Percentiles rank a stretch among this genome's conserved stretches.
Conservation (phyloP, 78 protist genomes). For the Dictyostelium citrinum region DNA sequence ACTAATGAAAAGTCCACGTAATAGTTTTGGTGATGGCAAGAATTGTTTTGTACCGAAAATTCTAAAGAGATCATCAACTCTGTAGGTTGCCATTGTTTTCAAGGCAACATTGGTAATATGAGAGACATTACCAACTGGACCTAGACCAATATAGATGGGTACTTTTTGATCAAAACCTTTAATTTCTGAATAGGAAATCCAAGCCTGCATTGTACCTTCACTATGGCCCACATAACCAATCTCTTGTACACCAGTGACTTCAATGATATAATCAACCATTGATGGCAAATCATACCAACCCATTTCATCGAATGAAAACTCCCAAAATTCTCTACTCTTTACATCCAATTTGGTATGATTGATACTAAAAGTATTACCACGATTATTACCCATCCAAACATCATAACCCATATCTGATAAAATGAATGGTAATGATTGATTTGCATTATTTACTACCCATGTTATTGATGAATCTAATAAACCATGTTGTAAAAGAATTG, state of each 20-base stretch:
- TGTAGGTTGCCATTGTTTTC: background rate
- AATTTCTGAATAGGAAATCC: background rate
- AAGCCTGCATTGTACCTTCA: slow-evolving; percentile 81
- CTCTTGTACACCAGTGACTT: background rate
- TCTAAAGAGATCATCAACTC: background rate
- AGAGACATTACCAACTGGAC: slow-evolving; percentile 73
- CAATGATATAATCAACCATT: slow-evolving; percentile 30
- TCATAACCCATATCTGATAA: slow-evolving; percentile 85
- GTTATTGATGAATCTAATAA: slow-evolving; percentile 60
- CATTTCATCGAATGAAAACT: slow-evolving; percentile 74
- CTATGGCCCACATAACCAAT: slow-evolving; percentile 81
- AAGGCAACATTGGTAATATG: slow-evolving; percentile 44
- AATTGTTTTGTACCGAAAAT: slow-evolving; percentile 26
- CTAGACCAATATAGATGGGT: slow-evolving; percentile 15
- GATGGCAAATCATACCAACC: slow-evolving; percentile 74
- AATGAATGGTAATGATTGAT: slow-evolving; percentile 47
- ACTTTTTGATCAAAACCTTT: slow-evolving; percentile 3
- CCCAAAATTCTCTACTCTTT: slow-evolving; percentile 44
- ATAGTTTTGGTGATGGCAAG: slow-evolving; percentile 35
- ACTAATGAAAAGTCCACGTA: slow-evolving; percentile 10
- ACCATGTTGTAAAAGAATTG: slow-evolving; percentile 79
- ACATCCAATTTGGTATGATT: slow-evolving; percentile 14
- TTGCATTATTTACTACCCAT: slow-evolving; percentile 61
- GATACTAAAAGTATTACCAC: slow-evolving; percentile 79
- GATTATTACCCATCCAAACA: slow-evolving; percentile 86